Evolutionary conservation across 1,139 yeast genomes (phyloP).

Genomic region (Hansenula sp.): DNA sequence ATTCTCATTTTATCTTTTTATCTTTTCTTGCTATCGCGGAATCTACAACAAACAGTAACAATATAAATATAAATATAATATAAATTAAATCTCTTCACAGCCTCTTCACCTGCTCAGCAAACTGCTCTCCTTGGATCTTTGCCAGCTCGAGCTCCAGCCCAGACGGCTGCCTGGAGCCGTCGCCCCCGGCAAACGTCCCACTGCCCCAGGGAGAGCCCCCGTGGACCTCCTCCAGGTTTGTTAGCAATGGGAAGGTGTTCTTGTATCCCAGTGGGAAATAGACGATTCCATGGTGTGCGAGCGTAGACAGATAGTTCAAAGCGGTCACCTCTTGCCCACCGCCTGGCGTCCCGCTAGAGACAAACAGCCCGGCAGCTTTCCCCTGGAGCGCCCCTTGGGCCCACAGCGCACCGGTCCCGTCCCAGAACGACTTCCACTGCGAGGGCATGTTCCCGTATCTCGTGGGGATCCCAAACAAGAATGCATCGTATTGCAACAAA

Average conservation of each 20-base stretch:
- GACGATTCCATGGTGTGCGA: constrained; percentile 73
- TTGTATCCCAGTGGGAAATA: constrained; percentile 76
- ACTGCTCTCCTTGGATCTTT: constrained; percentile 49
- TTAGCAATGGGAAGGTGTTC: constrained; percentile 48
- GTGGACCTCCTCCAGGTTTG: constrained; percentile 61
- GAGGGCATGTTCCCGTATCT: constrained; percentile 77
- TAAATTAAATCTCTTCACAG: background rate
- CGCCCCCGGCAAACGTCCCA: constrained; percentile 70
- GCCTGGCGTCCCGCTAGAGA: constrained; percentile 74
- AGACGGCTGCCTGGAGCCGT: constrained; percentile 71
- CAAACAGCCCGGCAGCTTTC: constrained; percentile 68
- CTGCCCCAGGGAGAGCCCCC: constrained; percentile 88
- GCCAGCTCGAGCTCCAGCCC: constrained; percentile 61
- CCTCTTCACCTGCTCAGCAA: constrained; percentile 19
- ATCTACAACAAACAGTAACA: too few relatives aligned
- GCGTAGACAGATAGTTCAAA: constrained; percentile 55
- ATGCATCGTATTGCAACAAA: constrained; percentile 60
- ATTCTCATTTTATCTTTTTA: too few relatives aligned
- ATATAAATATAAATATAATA: too few relatives aligned
- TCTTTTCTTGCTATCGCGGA: too few relatives aligned
- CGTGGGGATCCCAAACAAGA: constrained; percentile 75
- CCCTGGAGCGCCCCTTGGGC: constrained; percentile 65
- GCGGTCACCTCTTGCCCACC: constrained; percentile 76
- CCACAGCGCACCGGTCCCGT: constrained; percentile 76
- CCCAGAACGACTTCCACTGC: constrained; percentile 77